Percentiles rank a stretch among this genome's conserved stretches.
These are phyloP conservation scores for Geranomyces variabilis DNA, from an alignment of 192 early-diverging fungal species.

Conservation along the genomic window DNA sequence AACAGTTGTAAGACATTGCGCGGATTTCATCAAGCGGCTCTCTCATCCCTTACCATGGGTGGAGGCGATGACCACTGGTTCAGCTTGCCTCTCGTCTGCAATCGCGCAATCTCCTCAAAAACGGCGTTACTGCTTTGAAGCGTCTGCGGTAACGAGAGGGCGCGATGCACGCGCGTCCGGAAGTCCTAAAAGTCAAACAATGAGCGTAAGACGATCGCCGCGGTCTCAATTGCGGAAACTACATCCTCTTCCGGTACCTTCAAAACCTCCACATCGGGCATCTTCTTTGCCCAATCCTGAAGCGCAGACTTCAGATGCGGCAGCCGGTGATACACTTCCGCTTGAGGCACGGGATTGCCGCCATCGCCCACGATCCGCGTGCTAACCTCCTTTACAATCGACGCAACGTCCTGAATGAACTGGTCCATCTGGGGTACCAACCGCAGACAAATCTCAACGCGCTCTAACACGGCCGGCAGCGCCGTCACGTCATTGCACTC, in stretches of 20 bases:
- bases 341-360: not conserved
- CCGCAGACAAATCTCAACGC: constrained; percentile 21
- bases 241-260: not conserved
- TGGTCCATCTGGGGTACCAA: constrained; percentile 41
- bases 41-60: too few species aligned
- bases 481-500: constrained; percentile 24
- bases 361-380: constrained; percentile 8
- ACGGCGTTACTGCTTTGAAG: constrained; percentile 24
- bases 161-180: constrained; percentile 23
- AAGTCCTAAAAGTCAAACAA: constrained; percentile 20
- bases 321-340: not conserved
- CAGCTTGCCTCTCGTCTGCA: not conserved
- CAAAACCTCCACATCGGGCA: constrained; percentile 19
- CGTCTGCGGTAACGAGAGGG: constrained; percentile 23
- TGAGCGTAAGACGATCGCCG: too few species aligned
- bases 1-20: too few species aligned
- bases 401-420: constrained; percentile 18
- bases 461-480: constrained; percentile 22
- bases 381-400: not conserved
- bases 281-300: constrained; percentile 1
- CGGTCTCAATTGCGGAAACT: too few species aligned
- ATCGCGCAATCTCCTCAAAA: constrained; percentile 20
- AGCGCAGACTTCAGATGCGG: not conserved
- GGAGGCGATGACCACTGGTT: not conserved
- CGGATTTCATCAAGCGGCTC: too few species aligned